Base-by-base conservation (phyloP, 805 yeast genomes). In the Saccharomycopsis lassenensis region DNA sequence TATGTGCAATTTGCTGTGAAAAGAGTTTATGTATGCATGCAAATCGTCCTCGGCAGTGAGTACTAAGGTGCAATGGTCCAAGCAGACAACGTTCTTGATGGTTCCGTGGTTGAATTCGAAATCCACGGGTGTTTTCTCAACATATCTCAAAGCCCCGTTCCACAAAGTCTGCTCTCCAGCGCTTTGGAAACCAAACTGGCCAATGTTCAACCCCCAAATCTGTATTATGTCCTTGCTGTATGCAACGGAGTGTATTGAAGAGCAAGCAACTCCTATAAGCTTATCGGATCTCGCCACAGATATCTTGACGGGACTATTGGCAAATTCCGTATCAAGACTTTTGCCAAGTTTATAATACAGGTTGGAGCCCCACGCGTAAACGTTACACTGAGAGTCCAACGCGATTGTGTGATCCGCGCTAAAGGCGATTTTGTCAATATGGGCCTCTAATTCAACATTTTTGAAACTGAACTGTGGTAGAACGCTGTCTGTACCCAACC, bases 331-430 rank as follows among this genome's bases (percentile, higher is more conserved):
- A 7, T 58, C 2, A n/a, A n/a, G n/a, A n/a, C n/a, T n/a, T n/a
- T n/a, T n/a, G n/a, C n/a, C n/a, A n/a, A n/a, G n/a, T n/a, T n/a
- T n/a, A n/a, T 68, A 69, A 51, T 55, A 66, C 12, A 65, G 61
- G 48, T 83, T 83, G 42, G 73, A 63, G 0, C 96, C 96, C 94
- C 95, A 87, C 0, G 86, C 56, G 43, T 63, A 79, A 1, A 84
- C 59, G n/a, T 66, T 65, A 25, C 74, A 74, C 11, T 55, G 46
- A 0, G 57, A 48, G 0, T 79, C 68, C 15, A 81, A 46, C 0
- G 69, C 78, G 7, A 85, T 48, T 0, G 83, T 61, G 50, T 83
- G 94, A 48, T 80, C 79, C 46, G 74, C 71, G 35, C 85, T 74
- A 1, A 75, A 52, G 1, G 69, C 71, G 1, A 74, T 57, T 19